Percentiles rank a stretch among this genome's conserved stretches.
These are phyloP conservation scores for Pseudopithomyces maydicus DNA, from an alignment of 2,329 filamentous ascomycete species.

Conservation along the genomic window DNA sequence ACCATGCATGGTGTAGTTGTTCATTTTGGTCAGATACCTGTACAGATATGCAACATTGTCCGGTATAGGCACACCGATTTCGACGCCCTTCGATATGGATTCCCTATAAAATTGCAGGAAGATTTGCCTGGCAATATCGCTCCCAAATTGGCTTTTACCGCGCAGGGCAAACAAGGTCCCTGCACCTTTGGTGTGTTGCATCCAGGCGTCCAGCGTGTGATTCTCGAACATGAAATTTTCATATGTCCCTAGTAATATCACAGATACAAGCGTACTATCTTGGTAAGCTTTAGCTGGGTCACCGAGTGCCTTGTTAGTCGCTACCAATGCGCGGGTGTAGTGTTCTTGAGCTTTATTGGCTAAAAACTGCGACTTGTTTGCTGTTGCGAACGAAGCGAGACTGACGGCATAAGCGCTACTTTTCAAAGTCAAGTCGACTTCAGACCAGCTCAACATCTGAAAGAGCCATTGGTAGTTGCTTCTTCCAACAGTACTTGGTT, in stretches of 20 bases:
- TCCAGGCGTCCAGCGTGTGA: slow-evolving; percentile 36
- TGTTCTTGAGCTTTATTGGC: slow-evolving; percentile 30
- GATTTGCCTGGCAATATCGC: slow-evolving; percentile 25
- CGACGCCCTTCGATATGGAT: slow-evolving; percentile 27
- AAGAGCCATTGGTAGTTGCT: slow-evolving; percentile 35
- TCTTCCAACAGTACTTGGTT: slow-evolving; percentile 26
- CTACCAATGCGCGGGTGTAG: slow-evolving; percentile 29
- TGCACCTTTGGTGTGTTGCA: slow-evolving; percentile 40
- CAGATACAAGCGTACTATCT: slow-evolving; percentile 34
- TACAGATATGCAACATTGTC: slow-evolving; percentile 28
- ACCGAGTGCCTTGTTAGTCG: slow-evolving; percentile 30
- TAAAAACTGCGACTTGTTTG: slow-evolving; percentile 25
- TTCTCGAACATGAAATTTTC: slow-evolving; percentile 37
- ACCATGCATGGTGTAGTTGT: slow-evolving; percentile 28
- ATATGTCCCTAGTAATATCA: slow-evolving; percentile 41
- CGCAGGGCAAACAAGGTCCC: slow-evolving; percentile 38
- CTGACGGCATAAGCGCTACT: slow-evolving; percentile 29
- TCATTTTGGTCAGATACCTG: slow-evolving; percentile 14
- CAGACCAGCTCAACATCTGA: slow-evolving; percentile 22
- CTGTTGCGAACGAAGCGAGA: slow-evolving; percentile 30
- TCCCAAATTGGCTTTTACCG: slow-evolving; percentile 30
- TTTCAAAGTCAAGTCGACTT: slow-evolving; percentile 23
- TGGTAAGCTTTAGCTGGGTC: slow-evolving; percentile 14
- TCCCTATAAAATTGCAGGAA: slow-evolving; percentile 37
- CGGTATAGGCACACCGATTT: slow-evolving; percentile 22